Conservation (phyloP, 2,329 filamentous ascomycete species). For the Scedosporium boydii region DNA sequence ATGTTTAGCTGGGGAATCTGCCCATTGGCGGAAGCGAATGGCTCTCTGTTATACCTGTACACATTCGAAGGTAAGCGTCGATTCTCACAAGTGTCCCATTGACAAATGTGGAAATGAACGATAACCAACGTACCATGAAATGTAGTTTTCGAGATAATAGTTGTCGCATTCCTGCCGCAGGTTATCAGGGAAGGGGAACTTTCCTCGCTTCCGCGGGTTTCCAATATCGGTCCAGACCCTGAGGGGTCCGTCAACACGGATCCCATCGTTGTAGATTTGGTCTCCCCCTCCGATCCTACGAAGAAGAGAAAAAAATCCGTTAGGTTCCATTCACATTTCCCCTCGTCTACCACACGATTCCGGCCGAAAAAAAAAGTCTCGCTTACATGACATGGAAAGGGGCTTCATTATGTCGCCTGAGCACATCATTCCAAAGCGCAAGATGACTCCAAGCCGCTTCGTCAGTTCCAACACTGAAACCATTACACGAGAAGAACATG, state of each 20-base stretch:
- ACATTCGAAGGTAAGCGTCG: not conserved
- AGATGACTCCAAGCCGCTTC: constrained; percentile 79
- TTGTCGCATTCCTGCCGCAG: constrained; percentile 78
- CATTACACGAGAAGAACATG: constrained; percentile 98
- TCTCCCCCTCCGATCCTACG: constrained; percentile 71
- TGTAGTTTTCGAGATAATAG: constrained; percentile 86
- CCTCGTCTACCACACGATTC: not conserved
- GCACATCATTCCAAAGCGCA: constrained; percentile 90
- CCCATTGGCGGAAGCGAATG: constrained; percentile 77
- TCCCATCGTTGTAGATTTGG: constrained; percentile 93
- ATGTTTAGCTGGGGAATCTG: constrained; percentile 96
- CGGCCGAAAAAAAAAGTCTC: constrained; percentile 12
- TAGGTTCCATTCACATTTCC: too few species aligned
- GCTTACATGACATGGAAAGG: constrained; percentile 84
- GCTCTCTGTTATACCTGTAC: constrained; percentile 57
- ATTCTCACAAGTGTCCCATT: not conserved
- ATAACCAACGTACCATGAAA: constrained; percentile 49
- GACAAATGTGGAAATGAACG: constrained; percentile 25
- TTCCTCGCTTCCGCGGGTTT: constrained; percentile 73
- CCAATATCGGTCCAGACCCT: constrained; percentile 73
- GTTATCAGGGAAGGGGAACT: constrained; percentile 65
- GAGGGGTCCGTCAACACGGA: constrained; percentile 75
- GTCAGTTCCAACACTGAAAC: constrained; percentile 83
- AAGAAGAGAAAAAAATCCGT: not conserved
- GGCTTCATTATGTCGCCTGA: constrained; percentile 65